Base-by-base conservation (phyloP, 306 rosid species). In the Dryas drummondii region DNA sequence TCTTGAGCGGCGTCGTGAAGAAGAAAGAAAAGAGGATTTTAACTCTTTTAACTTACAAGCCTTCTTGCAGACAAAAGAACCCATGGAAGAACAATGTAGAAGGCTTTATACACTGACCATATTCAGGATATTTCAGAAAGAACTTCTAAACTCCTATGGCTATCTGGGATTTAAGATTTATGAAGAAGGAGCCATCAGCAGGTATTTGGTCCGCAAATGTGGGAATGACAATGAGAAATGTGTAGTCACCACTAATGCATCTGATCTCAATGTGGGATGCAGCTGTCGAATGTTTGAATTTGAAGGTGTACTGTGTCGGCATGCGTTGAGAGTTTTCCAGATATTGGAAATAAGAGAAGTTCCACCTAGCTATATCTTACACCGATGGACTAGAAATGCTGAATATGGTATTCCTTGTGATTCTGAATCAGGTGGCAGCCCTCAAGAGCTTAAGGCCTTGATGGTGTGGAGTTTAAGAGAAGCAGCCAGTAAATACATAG, bases 401-500 rank as follows among this genome's bases (percentile, higher is more conserved):
- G 98, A 94, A 78, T 87, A 87, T 78, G 98, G 96, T 27, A 88
- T 83, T 73, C 81, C 93, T 82, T 86, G 83, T 54, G 97, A 90
- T 80, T 47, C 71, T 22, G 91, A 87, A 67, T 87, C 94, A 7
- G 88, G 89, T 78, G 86, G 88, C 64, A 83, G 87, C 81, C 86
- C 91, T 71, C 91, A 82, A 83, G 97, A 94, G 80, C 87, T 88
- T 26, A 88, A 83, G 81, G 82, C 84, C 49, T 82, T 89, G 87
- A 91, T 94, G 97, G 76, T 88, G 16, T 94, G 98, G 98, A 91
- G 97, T 86, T 85, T 94, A 62, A 91, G 98, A 79, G 98, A 94
- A 83, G 86, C 96, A 65, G 97, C 98, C 50, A 83, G 90, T 71
- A 92, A 88, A 85, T 94, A 90, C 81, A 66, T 94, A 76, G 97